These are phyloP conservation scores for Sphenostylis stenocarpa DNA, from an alignment of 306 rosid species.

Conservation along the genomic window DNA sequence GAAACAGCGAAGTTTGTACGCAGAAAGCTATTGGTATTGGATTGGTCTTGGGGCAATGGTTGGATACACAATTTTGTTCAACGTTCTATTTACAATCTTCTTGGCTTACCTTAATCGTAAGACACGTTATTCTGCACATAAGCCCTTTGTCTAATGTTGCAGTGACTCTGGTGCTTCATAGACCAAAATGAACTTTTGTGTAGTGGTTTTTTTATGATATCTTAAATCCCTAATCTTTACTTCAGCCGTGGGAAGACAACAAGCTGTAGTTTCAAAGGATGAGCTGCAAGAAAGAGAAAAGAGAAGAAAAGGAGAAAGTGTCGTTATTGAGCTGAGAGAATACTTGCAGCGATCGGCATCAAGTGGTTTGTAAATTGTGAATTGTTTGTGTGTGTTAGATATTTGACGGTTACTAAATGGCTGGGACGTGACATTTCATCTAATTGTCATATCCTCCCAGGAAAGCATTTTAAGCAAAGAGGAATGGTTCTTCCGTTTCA, in stretches of 20 bases:
- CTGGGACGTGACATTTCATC: constrained; percentile 22
- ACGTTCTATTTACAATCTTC: constrained; percentile 76
- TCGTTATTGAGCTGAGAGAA: constrained; percentile 80
- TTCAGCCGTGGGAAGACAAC: constrained; percentile 82
- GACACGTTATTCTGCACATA: constrained; percentile 38
- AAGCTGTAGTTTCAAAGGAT: constrained; percentile 87
- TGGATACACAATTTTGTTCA: constrained; percentile 90
- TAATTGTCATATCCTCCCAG: constrained; percentile 50
- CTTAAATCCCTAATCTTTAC: constrained; percentile 19
- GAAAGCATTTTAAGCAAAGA: constrained; percentile 74
- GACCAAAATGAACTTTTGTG: constrained; percentile 10
- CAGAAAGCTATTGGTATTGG: constrained; percentile 97
- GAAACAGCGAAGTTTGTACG: constrained; percentile 62
- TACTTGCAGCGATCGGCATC: constrained; percentile 86
- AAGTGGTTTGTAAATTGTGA: constrained; percentile 56
- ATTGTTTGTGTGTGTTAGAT: not conserved
- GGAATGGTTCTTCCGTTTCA: constrained; percentile 99
- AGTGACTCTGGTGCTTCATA: constrained; percentile 24
- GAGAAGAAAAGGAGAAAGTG: constrained; percentile 81
- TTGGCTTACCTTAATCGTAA: constrained; percentile 94
- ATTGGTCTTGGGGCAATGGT: constrained; percentile 95
- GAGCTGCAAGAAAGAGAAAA: constrained; percentile 84
- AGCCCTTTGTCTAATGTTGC: constrained; percentile 23
- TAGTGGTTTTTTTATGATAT: constrained; percentile 13
- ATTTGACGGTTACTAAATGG: constrained; percentile 10